Conservation (phyloP, 2,329 filamentous ascomycete genomes). For the Blastomyces silverae region DNA sequence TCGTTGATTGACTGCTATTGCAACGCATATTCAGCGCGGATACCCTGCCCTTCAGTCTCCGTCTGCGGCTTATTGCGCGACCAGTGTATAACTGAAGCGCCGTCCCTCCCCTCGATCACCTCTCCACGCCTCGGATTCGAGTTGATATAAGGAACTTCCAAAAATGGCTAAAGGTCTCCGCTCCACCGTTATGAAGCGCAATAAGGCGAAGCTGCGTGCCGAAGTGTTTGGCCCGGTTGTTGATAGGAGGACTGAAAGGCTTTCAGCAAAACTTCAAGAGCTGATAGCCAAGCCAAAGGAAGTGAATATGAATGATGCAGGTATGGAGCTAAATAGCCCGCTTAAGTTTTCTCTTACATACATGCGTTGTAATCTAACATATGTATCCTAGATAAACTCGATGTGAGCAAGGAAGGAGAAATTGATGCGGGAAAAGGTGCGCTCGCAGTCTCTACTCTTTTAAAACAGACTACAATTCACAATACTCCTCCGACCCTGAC, state of each 20-base stretch:
- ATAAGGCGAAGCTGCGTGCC: conserved; percentile 71
- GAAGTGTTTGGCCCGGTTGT: conserved; percentile 80
- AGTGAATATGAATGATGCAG: conserved; percentile 40
- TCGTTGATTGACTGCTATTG: not conserved
- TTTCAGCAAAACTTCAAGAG: conserved; percentile 79
- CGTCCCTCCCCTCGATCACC: no score
- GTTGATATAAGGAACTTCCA: conserved; percentile 15
- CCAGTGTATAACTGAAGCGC: not conserved
- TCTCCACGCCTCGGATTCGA: not conserved
- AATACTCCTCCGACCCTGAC: not conserved
- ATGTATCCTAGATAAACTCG: conserved; percentile 19
- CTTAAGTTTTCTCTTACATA: conserved; percentile 23
- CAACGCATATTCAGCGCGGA: not conserved
- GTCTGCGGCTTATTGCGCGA: not conserved
- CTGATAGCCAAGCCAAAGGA: conserved; percentile 62
- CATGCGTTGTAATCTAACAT: conserved; percentile 17
- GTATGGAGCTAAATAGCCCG: conserved; percentile 20
- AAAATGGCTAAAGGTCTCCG: conserved; percentile 83
- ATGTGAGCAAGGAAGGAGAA: conserved; percentile 22
- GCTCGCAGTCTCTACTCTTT: conserved; percentile 10
- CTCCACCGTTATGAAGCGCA: conserved; percentile 71
- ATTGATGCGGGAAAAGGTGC: conserved; percentile 15
- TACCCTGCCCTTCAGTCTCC: not conserved
- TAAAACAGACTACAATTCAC: not conserved
- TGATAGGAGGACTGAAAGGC: conserved; percentile 68